phyloP scores from a whole-genome alignment of 2,329 filamentous ascomycete genomes.

The Graphilbum sp. region DNA sequence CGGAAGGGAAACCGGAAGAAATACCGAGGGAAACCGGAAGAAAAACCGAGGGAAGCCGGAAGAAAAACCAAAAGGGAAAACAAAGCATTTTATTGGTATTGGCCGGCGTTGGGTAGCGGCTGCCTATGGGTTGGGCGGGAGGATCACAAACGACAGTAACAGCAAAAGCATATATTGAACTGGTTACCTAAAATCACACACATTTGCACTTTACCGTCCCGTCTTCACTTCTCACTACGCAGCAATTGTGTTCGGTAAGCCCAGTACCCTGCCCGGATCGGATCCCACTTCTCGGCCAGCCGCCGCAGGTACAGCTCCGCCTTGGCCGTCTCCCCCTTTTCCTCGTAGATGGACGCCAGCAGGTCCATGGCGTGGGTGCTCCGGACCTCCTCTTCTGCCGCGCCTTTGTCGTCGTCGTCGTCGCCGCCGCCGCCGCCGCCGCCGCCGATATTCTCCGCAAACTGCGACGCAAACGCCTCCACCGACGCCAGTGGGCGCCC shows the following conservation, averaged over 20 bases:
- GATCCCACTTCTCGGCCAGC: conserved; percentile 76
- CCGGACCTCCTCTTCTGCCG: conserved; percentile 37
- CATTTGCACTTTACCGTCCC: too few relatives aligned
- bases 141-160: too few relatives aligned
- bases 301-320: conserved; percentile 56
- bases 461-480: conserved; percentile 32
- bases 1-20: not conserved
- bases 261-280: conserved; percentile 85
- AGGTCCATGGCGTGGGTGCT: conserved; percentile 57
- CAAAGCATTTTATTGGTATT: too few relatives aligned
- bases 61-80: too few relatives aligned
- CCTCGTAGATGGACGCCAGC: conserved; percentile 50
- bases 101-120: too few relatives aligned
- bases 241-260: conserved; percentile 48
- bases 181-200: too few relatives aligned
- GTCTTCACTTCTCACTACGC: too few relatives aligned
- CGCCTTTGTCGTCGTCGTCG: too few relatives aligned
- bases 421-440: conserved; percentile 22
- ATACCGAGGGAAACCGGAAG: too few relatives aligned
- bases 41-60: too few relatives aligned
- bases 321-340: conserved; percentile 38
- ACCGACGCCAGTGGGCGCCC: conserved; percentile 30
- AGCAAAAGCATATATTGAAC: too few relatives aligned
- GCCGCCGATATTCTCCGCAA: conserved; percentile 33
- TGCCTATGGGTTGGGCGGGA: too few relatives aligned